phyloP scores from a whole-genome alignment of 495 filamentous ascomycete species.

The Penicillium lividum region DNA sequence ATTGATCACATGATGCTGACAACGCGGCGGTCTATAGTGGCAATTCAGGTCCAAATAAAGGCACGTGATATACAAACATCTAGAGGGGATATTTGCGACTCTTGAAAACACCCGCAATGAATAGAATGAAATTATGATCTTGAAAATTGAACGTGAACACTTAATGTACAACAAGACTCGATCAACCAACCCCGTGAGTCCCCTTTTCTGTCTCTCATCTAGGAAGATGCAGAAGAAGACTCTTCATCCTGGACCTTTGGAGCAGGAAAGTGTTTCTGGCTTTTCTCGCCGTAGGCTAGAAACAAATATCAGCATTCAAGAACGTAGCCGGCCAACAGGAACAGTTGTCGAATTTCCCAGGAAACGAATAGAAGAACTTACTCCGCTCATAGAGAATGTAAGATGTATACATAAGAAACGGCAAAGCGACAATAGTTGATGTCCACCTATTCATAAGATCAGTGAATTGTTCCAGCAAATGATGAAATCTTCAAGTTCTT shows the following conservation, averaged over 20 bases:
- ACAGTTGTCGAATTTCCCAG: background rate
- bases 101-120: background rate
- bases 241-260: background rate
- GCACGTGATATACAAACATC: no score
- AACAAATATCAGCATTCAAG: background rate
- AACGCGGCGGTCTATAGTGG: no score
- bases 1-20: no score
- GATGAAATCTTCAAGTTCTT: background rate
- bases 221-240: background rate
- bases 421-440: conserved; percentile 54
- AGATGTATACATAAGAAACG: conserved; percentile 47
- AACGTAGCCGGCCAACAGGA: background rate
- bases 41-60: no score
- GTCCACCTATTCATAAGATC: conserved; percentile 36
- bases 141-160: background rate
- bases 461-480: background rate
- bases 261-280: conserved; percentile 11
- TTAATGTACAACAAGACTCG: conserved; percentile 4
- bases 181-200: background rate
- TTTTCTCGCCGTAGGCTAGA: conserved; percentile 25
- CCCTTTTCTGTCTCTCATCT: background rate
- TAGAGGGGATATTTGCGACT: no score
- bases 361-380: conserved; percentile 9
- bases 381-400: conserved; percentile 29
- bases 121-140: background rate